These are phyloP conservation scores for Cladosporium halotolerans DNA, from an alignment of 2,329 filamentous ascomycete genomes.

Conservation along the genomic window DNA sequence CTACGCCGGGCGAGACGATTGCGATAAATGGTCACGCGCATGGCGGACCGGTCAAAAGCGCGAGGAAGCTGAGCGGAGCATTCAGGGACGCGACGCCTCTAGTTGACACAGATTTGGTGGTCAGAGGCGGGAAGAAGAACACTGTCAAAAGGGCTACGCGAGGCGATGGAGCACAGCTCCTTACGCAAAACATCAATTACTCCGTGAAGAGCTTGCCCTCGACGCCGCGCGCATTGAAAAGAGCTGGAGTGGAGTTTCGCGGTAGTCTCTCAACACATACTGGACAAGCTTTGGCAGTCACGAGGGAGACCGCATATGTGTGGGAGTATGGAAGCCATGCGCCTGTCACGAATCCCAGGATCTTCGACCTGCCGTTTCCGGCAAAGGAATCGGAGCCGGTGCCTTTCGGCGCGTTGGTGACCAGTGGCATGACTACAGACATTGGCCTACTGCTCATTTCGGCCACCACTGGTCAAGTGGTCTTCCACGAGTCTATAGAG, in stretches of 20 bases:
- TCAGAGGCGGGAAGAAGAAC: constrained; percentile 23
- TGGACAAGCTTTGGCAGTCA: constrained; percentile 62
- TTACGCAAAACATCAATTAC: constrained; percentile 78
- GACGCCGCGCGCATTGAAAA: constrained; percentile 68
- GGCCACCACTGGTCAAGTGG: constrained; percentile 74
- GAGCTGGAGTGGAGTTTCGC: constrained; percentile 53
- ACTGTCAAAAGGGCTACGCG: constrained; percentile 23
- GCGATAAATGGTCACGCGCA: constrained; percentile 17
- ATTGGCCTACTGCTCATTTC: constrained; percentile 83
- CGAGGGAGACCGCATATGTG: constrained; percentile 73
- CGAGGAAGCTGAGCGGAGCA: constrained; percentile 10
- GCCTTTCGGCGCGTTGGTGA: constrained; percentile 76
- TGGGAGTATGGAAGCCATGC: constrained; percentile 74
- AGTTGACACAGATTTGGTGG: constrained; percentile 14
- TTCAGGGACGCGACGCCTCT: constrained; percentile 6
- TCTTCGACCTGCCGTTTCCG: constrained; percentile 70
- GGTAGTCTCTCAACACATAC: constrained; percentile 18
- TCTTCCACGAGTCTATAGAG: constrained; percentile 94
- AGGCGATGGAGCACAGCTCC: constrained; percentile 28
- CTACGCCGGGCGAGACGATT: constrained; percentile 1
- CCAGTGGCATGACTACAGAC: constrained; percentile 69
- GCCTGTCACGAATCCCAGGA: constrained; percentile 66
- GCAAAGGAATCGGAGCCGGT: constrained; percentile 64
- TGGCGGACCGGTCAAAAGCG: constrained; percentile 3
- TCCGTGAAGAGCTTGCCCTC: constrained; percentile 78